Evolutionary conservation across 164 flowering plant species (phyloP).

Genomic region (Santalum album): DNA sequence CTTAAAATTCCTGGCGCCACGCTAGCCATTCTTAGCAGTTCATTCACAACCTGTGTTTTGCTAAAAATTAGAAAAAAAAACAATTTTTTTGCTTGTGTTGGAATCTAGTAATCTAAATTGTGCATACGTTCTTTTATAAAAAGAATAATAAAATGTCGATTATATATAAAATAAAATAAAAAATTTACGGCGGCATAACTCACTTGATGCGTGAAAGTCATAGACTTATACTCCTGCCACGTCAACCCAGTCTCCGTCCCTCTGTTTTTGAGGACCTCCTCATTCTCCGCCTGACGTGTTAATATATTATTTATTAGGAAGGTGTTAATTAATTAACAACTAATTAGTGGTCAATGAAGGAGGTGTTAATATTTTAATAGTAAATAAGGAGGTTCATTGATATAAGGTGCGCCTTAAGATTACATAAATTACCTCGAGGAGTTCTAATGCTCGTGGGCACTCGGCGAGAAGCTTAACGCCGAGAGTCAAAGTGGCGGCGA

Average conservation of each 20-base stretch:
- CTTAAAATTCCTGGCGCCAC: conserved; percentile 10
- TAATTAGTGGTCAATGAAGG: too few species aligned
- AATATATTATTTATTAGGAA: too few species aligned
- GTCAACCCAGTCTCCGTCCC: conserved; percentile 7
- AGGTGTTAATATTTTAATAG: too few species aligned
- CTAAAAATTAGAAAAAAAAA: too few species aligned
- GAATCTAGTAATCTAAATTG: too few species aligned
- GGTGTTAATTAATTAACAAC: too few species aligned
- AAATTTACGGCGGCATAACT: neutral
- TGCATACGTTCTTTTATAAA: too few species aligned
- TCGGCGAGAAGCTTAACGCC: conserved; percentile 18
- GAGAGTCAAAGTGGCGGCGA: conserved; percentile 11
- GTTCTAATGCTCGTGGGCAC: conserved; percentile 15
- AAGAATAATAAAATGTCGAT: too few species aligned
- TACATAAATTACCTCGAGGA: conserved; percentile 7
- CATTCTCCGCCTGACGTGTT: conserved; percentile 15
- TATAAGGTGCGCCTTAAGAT: too few species aligned
- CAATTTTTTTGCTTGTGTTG: too few species aligned
- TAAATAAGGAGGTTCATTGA: too few species aligned
- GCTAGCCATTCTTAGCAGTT: conserved; percentile 10
- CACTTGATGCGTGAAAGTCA: conserved; percentile 21
- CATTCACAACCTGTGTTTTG: conserved; percentile 18
- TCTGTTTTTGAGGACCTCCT: conserved; percentile 8
- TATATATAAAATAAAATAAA: neutral
- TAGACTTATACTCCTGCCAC: conserved; percentile 28